phyloP scores from a whole-genome alignment of 2,329 filamentous ascomycete genomes.

The Scortechinia acanthostroma region DNA sequence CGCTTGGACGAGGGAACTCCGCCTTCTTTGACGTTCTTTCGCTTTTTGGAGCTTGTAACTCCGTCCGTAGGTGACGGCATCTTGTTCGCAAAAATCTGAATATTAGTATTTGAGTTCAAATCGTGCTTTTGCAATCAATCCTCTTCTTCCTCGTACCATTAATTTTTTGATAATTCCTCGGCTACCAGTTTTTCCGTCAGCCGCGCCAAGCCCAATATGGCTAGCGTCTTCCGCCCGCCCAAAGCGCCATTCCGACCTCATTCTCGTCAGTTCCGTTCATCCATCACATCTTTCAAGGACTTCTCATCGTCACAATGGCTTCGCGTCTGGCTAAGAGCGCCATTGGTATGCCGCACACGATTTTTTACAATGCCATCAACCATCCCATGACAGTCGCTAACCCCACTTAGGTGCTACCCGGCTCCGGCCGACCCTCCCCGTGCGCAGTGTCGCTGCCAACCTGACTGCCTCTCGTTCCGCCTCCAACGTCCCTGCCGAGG shows the following conservation, averaged over 20 bases:
- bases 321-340: slow-evolving; percentile 94
- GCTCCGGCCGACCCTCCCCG: slow-evolving; percentile 73
- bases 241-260: slow-evolving; percentile 35
- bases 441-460: slow-evolving; percentile 64
- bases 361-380: neutral
- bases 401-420: neutral
- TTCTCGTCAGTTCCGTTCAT: slow-evolving; percentile 28
- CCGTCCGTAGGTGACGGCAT: neutral
- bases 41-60: neutral
- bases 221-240: slow-evolving; percentile 9
- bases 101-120: neutral
- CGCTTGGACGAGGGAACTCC: slow-evolving; percentile 33
- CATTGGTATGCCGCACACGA: slow-evolving; percentile 67
- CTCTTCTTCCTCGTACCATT: neutral
- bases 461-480: slow-evolving; percentile 60
- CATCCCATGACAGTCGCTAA: neutral
- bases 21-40: slow-evolving; percentile 38
- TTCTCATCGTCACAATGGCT: slow-evolving; percentile 67
- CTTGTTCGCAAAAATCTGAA: no score
- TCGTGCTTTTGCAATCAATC: neutral
- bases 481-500: slow-evolving; percentile 74
- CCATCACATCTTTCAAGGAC: slow-evolving; percentile 32
- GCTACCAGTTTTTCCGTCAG: neutral
- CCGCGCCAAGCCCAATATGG: neutral
- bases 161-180: slow-evolving; percentile 1